These are phyloP conservation scores for Lizonia empirigonia DNA, from an alignment of 2,329 filamentous ascomycete species.

Conservation along the genomic window DNA sequence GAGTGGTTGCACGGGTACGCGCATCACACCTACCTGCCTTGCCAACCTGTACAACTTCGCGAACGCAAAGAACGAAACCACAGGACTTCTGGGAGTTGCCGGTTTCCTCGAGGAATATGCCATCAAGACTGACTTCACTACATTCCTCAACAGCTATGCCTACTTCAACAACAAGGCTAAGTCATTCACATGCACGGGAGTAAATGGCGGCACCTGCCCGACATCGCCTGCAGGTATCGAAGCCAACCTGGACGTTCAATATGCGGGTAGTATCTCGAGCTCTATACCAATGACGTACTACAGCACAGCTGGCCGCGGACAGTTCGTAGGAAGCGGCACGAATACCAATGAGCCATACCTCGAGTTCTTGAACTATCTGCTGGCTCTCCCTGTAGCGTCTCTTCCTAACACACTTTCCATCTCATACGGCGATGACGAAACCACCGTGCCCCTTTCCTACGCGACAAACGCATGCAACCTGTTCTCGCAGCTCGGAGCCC, in stretches of 20 bases:
- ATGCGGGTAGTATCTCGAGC: slow-evolving; percentile 30
- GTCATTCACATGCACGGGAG: slow-evolving; percentile 21
- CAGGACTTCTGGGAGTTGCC: slow-evolving; percentile 26
- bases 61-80: slow-evolving; percentile 19
- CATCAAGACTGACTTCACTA: slow-evolving; percentile 27
- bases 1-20: slow-evolving; percentile 21
- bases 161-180: slow-evolving; percentile 26
- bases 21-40: slow-evolving; percentile 29
- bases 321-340: slow-evolving; percentile 49
- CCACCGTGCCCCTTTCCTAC: slow-evolving; percentile 64
- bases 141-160: slow-evolving; percentile 26
- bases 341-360: slow-evolving; percentile 71
- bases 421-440: slow-evolving; percentile 71
- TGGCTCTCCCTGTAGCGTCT: slow-evolving; percentile 56
- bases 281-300: slow-evolving; percentile 21
- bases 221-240: slow-evolving; percentile 24
- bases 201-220: slow-evolving; percentile 26
- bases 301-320: slow-evolving; percentile 72
- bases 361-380: slow-evolving; percentile 62
- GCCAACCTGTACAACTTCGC: slow-evolving; percentile 30
- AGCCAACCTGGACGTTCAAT: slow-evolving; percentile 29
- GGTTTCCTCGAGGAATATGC: slow-evolving; percentile 32
- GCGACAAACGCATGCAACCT: slow-evolving; percentile 64
- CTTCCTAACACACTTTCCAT: slow-evolving; percentile 66
- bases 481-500: slow-evolving; percentile 66